A percentile compares a stretch with the other conserved stretches of the same genome.
Conservation (phyloP, 176 grass and related monocot genomes). For the Aegilops tauschii region DNA sequence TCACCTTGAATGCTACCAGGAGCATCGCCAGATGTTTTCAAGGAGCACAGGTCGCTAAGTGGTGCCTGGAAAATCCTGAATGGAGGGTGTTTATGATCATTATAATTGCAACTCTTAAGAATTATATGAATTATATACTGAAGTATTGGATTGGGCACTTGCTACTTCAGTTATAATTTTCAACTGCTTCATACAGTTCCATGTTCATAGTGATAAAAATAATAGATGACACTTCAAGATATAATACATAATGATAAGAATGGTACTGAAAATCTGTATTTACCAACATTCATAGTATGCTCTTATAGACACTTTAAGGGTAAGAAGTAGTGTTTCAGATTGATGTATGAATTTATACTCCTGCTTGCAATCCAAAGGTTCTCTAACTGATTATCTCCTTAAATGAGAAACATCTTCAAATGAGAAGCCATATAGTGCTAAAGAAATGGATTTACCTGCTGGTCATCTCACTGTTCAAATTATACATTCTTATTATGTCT, state of each 20-base stretch:
- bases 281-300: neutral
- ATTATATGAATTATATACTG: too few species aligned
- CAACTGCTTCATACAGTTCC: neutral
- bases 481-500: slow-evolving; percentile 91
- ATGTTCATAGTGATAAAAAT: neutral
- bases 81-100: neutral
- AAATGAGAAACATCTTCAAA: neutral
- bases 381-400: neutral
- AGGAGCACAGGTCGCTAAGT: slow-evolving; percentile 52
- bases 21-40: slow-evolving; percentile 34
- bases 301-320: neutral
- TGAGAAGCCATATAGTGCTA: neutral
- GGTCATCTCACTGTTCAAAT: slow-evolving; percentile 60
- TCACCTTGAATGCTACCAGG: slow-evolving; percentile 18
- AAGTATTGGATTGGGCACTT: too few species aligned
- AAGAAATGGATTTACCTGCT: slow-evolving; percentile 44
- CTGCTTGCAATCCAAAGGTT: neutral
- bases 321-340: neutral
- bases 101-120: too few species aligned
- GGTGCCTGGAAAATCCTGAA: slow-evolving; percentile 83
- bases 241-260: neutral
- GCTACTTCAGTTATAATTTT: too few species aligned
- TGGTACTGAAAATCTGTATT: neutral
- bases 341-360: neutral
- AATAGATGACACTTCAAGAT: neutral